Base-by-base conservation (phyloP, 495 filamentous ascomycete genomes). In the Aspergillus avenaceus region DNA sequence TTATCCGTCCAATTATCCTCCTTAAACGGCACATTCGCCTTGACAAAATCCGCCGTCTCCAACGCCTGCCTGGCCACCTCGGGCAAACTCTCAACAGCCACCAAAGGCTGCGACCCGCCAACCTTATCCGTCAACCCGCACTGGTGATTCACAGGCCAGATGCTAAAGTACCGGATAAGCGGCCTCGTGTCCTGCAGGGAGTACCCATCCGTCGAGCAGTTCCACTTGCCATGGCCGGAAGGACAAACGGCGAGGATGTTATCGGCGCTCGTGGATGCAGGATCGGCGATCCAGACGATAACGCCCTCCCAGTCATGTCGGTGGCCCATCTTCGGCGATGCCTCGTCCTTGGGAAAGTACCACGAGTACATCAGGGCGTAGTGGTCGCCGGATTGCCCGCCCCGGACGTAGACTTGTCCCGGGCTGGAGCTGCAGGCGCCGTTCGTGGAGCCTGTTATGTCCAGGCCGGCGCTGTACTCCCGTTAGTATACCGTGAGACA, bases 321-420 rank as follows among this genome's bases (percentile, higher is more conserved):
- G 55, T 77, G 75, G 38, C 75, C 75, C 8, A 75, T 52, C 5
- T 66, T 73, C 8, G 59, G 46, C 4, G 63, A 66, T 7, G 74
- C 68, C 28, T 60, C 55, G 53, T 77, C 74, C 28, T 78, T 78
- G 22, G 75, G 75, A 49, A 75, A 65, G 55, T 77, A 78, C 77
- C 77, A 81, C 5, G 69, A 52, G 51, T 81, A 81, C 68, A 81
- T 72, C n/a, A 81, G 55, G 6, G 67, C 78, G 54, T 70, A 74
- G 49, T 66, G 49, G 27, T 61, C 52, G 5, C 57, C 56, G 8
- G 50, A 56, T 31, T 21, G 72, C 50, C 72, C 76, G 24, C 55
- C 50, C 27, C 78, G 69, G 12, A 71, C 69, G 54, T 81, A 81
- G 27, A 80, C 61, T 50, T 81, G 78, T 2, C 78, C 78, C 2